Evolutionary conservation across 1,139 yeast species (phyloP).

Genomic region (Diutina catenulata): DNA sequence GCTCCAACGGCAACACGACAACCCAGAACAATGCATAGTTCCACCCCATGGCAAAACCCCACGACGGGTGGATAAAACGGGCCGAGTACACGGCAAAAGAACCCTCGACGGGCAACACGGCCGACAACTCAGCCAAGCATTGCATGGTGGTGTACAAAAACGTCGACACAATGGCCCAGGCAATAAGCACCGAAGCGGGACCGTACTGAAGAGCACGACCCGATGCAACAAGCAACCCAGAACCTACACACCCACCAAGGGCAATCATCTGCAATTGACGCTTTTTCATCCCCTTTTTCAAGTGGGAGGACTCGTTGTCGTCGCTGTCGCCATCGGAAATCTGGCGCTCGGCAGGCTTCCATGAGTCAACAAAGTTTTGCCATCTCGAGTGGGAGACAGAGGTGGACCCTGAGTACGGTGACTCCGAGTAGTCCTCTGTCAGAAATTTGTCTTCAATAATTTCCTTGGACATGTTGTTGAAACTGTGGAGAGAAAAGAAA

Average conservation of each 20-base stretch:
- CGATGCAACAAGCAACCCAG: slow-evolving; percentile 11
- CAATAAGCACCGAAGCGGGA: slow-evolving; percentile 27
- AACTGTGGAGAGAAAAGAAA: not conserved
- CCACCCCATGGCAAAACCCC: slow-evolving; percentile 71
- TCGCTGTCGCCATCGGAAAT: not conserved
- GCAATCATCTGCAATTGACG: slow-evolving; percentile 8
- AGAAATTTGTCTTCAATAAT: not conserved
- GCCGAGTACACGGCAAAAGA: slow-evolving; percentile 60
- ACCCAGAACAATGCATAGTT: slow-evolving; percentile 64
- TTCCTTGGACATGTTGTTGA: not conserved
- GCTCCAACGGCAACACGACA: slow-evolving; percentile 55
- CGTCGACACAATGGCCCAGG: slow-evolving; percentile 30
- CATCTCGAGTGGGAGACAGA: not conserved
- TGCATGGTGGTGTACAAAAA: slow-evolving; percentile 56
- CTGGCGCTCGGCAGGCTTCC: not conserved
- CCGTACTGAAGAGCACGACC: slow-evolving; percentile 22
- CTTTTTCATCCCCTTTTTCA: slow-evolving; percentile 5
- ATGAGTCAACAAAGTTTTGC: not conserved
- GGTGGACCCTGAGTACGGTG: not conserved
- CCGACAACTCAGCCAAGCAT: slow-evolving; percentile 57
- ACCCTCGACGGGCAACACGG: slow-evolving; percentile 58
- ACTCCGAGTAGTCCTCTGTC: not conserved
- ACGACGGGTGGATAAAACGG: slow-evolving; percentile 54
- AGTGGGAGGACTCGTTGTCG: no score
- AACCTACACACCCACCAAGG: slow-evolving; percentile 15